Evolutionary conservation across 805 yeast genomes (phyloP).

Genomic region (Candida tallmaniae): DNA sequence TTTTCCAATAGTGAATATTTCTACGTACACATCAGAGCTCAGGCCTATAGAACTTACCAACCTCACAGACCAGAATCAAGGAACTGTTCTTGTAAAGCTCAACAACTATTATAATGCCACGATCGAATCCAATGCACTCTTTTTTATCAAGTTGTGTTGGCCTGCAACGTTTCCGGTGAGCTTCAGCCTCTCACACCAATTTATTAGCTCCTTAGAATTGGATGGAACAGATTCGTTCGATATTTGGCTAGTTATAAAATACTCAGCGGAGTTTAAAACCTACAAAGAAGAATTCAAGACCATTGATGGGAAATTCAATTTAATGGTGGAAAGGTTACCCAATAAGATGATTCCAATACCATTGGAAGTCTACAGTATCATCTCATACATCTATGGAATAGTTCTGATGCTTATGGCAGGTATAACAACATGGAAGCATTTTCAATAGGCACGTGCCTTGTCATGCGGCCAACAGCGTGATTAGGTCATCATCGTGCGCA

Average conservation of each 20-base stretch:
- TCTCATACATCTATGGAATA: constrained; percentile 25
- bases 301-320: constrained; percentile 15
- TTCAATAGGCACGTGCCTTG: too few relatives aligned
- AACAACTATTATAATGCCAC: constrained; percentile 30
- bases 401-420: constrained; percentile 11
- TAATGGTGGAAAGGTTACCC: constrained; percentile 25
- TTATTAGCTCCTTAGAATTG: constrained; percentile 14
- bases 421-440: too few relatives aligned
- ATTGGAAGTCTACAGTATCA: constrained; percentile 23
- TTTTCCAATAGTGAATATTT: constrained; percentile 19
- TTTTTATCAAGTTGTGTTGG: constrained; percentile 33
- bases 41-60: too few relatives aligned
- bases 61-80: constrained; percentile 3
- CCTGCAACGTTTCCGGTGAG: constrained; percentile 29
- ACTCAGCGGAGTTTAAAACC: constrained; percentile 18
- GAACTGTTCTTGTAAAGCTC: constrained; percentile 22
- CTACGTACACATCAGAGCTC: constrained; percentile 3
- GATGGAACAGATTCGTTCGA: constrained; percentile 13
- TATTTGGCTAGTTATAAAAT: constrained; percentile 20
- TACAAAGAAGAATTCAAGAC: constrained; percentile 11
- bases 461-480: too few relatives aligned
- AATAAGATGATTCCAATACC: constrained; percentile 27
- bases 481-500: too few relatives aligned
- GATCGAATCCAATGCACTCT: constrained; percentile 20
- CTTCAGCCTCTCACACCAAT: constrained; percentile 20